These are phyloP conservation scores for Cyclostephanos invisitatus DNA, from an alignment of 108 stramenopile species.

Conservation along the genomic window DNA sequence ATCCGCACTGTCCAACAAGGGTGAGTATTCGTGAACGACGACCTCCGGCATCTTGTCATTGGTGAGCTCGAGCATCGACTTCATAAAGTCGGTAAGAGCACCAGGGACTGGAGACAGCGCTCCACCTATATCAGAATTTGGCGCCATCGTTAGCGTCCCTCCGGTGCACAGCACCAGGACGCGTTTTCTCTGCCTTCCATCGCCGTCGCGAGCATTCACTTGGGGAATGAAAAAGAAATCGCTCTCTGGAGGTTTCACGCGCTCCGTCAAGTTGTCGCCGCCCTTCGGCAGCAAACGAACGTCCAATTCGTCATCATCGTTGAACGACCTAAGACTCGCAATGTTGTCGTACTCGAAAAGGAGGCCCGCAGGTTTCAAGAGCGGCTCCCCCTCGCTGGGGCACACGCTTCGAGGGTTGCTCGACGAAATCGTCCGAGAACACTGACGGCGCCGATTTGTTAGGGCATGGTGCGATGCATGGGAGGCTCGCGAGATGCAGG, in stretches of 20 bases:
- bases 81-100: constrained; percentile 73
- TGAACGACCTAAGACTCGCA: neutral
- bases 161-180: constrained; percentile 71
- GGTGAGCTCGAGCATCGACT: constrained; percentile 72
- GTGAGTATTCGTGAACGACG: constrained; percentile 73
- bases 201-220: constrained; percentile 54
- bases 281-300: constrained; percentile 31
- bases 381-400: neutral
- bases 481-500: neutral
- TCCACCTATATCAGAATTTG: constrained; percentile 62
- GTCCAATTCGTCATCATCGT: neutral
- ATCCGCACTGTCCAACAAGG: constrained; percentile 84
- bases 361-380: neutral
- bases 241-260: constrained; percentile 30
- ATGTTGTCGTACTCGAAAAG: neutral
- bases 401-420: neutral
- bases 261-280: constrained; percentile 35
- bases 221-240: constrained; percentile 66
- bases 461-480: neutral
- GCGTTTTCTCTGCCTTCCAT: constrained; percentile 49
- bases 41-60: constrained; percentile 81
- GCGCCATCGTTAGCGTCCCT: constrained; percentile 85
- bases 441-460: neutral
- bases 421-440: neutral
- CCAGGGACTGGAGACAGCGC: constrained; percentile 77